phyloP scores from a whole-genome alignment of 2,329 filamentous ascomycete species.

The Clonostachys rosea region DNA sequence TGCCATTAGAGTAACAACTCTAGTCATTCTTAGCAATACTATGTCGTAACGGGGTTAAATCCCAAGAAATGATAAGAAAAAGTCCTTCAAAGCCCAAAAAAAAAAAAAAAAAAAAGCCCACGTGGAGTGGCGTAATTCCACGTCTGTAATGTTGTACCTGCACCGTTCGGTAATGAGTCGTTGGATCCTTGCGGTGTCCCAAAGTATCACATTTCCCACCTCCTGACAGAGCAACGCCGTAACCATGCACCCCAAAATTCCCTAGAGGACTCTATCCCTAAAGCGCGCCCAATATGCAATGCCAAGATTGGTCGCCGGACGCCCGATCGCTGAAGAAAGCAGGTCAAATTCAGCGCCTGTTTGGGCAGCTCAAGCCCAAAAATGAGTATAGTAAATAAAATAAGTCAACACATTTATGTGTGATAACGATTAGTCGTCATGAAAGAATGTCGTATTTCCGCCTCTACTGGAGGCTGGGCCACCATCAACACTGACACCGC shows the following conservation, averaged over 20 bases:
- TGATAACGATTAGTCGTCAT: conserved; percentile 29
- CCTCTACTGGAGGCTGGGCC: conserved; percentile 47
- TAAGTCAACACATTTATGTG: background rate
- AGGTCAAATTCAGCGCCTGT: background rate
- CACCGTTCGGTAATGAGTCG: too few species aligned
- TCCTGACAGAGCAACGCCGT: background rate
- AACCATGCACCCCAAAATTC: conserved; percentile 1
- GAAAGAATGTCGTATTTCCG: conserved; percentile 44
- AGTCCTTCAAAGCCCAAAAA: too few species aligned
- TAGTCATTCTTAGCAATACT: too few species aligned
- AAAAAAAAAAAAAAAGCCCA: too few species aligned
- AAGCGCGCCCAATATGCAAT: conserved; percentile 2
- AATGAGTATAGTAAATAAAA: background rate
- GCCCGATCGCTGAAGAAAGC: background rate
- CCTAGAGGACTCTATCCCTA: background rate
- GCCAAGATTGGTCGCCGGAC: background rate
- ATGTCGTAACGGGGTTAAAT: too few species aligned
- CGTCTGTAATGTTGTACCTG: too few species aligned
- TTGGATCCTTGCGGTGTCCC: too few species aligned
- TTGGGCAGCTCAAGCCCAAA: background rate
- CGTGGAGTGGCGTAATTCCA: too few species aligned
- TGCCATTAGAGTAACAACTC: too few species aligned
- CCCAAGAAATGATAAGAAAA: too few species aligned
- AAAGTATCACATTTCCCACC: background rate
- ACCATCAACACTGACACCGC: conserved; percentile 53